These are phyloP conservation scores for Cyberlindnera suaveolens DNA, from an alignment of 805 yeast genomes.

Conservation along the genomic window DNA sequence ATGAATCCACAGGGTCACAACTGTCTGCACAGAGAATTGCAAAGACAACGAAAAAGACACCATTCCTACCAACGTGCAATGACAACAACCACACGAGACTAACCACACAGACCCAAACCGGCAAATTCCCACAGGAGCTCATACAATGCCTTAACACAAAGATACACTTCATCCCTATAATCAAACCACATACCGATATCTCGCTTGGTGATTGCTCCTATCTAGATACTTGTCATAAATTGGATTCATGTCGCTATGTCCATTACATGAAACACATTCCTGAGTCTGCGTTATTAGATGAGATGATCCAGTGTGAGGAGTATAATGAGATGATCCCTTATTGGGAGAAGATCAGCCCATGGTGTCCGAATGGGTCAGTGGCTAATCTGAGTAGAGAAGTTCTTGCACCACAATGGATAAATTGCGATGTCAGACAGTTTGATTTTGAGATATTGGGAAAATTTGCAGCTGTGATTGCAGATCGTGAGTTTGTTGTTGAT, in stretches of 20 bases:
- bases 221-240: constrained; percentile 87
- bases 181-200: constrained; percentile 59
- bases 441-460: constrained; percentile 71
- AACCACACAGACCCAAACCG: constrained; percentile 18
- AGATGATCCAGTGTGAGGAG: constrained; percentile 15
- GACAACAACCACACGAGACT: constrained; percentile 21
- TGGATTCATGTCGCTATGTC: constrained; percentile 70
- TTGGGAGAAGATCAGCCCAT: constrained; percentile 25
- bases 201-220: constrained; percentile 87
- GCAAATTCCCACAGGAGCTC: constrained; percentile 26
- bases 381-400: constrained; percentile 27
- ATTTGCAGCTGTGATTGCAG: constrained; percentile 81
- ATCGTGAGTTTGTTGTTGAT: constrained; percentile 23
- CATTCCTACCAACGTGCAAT: constrained; percentile 48
- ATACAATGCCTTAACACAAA: constrained; percentile 16
- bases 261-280: constrained; percentile 56
- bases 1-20: constrained; percentile 33
- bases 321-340: constrained; percentile 16
- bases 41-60: constrained; percentile 31
- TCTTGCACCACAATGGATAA: constrained; percentile 76
- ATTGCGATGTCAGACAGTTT: constrained; percentile 71
- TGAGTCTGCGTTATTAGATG: constrained; percentile 22
- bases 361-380: constrained; percentile 29
- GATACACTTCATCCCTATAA: constrained; percentile 49
- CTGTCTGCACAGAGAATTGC: constrained; percentile 36